Evolutionary conservation across 371 early-diverging fungal species (phyloP).

Genomic region (Dichotomocladium elegans): DNA sequence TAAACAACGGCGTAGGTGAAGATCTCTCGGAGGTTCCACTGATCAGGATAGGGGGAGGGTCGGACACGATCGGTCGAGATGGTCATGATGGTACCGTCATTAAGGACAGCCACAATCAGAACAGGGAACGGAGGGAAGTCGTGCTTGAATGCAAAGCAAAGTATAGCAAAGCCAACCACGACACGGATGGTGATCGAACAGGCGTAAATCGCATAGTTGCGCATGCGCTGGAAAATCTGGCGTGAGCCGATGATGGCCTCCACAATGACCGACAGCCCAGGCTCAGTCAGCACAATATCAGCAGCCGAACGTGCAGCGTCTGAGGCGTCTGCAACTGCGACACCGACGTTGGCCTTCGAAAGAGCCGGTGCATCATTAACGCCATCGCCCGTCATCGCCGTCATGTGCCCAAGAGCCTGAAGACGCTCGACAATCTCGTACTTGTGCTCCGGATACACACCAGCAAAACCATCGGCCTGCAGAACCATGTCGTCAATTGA

Average conservation of each 20-base stretch:
- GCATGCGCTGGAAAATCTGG: conserved; percentile 74
- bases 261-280: conserved; percentile 74
- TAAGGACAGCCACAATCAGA: conserved; percentile 57
- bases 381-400: conserved; percentile 95
- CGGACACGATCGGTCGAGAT: conserved; percentile 57
- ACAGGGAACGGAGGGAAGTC: conserved; percentile 65
- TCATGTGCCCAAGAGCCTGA: conserved; percentile 76
- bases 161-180: conserved; percentile 55
- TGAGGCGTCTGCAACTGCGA: conserved; percentile 78
- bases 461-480: conserved; percentile 83
- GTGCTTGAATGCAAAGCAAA: conserved; percentile 52
- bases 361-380: conserved; percentile 97
- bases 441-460: conserved; percentile 93
- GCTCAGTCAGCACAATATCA: conserved; percentile 73
- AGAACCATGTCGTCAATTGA: conserved; percentile 78
- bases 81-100: conserved; percentile 63
- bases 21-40: conserved; percentile 56
- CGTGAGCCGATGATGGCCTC: conserved; percentile 63
- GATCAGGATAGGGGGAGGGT: conserved; percentile 54
- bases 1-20: conserved; percentile 53
- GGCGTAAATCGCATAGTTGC: conserved; percentile 56
- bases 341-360: conserved; percentile 78
- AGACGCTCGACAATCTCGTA: conserved; percentile 89
- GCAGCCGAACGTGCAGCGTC: conserved; percentile 77
- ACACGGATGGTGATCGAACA: conserved; percentile 64